These are phyloP conservation scores for Galerina sulciceps DNA, from an alignment of 768 basidiomycete species.

Conservation along the genomic window DNA sequence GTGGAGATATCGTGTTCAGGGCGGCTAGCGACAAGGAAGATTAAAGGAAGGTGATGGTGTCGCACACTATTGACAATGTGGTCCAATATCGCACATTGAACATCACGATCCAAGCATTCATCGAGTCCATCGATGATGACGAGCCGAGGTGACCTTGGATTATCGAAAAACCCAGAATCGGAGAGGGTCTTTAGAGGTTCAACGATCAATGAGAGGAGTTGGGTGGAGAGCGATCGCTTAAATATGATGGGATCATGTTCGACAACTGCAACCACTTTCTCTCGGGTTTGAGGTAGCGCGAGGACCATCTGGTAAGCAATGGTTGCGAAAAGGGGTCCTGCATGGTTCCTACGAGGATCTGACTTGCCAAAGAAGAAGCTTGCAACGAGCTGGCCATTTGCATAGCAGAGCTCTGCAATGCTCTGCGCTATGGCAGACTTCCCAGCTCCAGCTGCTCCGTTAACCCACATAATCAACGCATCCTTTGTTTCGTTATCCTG, in stretches of 20 bases:
- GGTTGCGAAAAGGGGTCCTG: not conserved
- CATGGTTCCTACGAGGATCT: not conserved
- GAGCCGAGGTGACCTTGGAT: not conserved
- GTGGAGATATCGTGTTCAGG: conserved; percentile 2
- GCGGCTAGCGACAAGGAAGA: not conserved
- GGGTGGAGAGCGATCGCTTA: not conserved
- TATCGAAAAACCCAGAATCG: not conserved
- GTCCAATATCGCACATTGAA: not conserved
- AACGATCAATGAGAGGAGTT: not conserved
- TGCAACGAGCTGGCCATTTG: not conserved
- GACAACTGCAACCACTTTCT: not conserved
- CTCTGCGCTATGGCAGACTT: conserved; percentile 2
- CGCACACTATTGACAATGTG: not conserved
- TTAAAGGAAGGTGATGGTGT: not conserved
- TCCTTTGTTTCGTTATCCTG: not conserved
- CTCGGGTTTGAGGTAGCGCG: not conserved
- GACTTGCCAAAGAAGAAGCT: conserved; percentile 1
- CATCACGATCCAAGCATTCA: conserved; percentile 1
- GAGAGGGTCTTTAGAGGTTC: not conserved
- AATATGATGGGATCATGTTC: conserved; percentile 2
- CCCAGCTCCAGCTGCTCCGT: conserved; percentile 4
- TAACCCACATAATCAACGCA: not conserved
- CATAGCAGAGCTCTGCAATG: not conserved
- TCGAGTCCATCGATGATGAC: not conserved
- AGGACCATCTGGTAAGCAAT: not conserved